Base-by-base conservation (phyloP, 192 early-diverging fungal species). In the Backusella tuberculispora region DNA sequence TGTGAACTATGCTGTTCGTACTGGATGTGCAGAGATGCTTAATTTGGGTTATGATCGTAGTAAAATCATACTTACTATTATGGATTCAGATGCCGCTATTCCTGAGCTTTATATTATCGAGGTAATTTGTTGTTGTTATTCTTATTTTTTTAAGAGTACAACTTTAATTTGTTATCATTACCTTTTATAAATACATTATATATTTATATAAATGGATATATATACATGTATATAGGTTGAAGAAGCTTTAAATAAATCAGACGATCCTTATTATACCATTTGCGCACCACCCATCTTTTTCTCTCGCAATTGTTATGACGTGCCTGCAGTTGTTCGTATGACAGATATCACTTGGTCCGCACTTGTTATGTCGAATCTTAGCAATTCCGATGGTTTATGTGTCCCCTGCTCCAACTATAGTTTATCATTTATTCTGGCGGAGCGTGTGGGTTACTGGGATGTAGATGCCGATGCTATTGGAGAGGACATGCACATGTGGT, bases 351-450 rank as follows among this genome's bases (percentile, higher is more conserved):
- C 89, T 60, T 94, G 92, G 92, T 87, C 90, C n/a, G 84, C 90
- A 26, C 87, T 88, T 69, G 88, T 92, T 34, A 92, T 92, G 77
- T 90, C 89, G 53, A 94, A 93, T 84, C 81, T 94, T 41, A 80
- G 77, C 46, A 90, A 90, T 37, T 79, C 84, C 0, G 48, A 76
- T 26, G 85, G 83, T 13, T 65, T 92, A 68, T 87, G 88, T 37
- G 85, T 94, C 41, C 92, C 92, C 24, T 93, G 92, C 77, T 93
- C 92, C 13, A 91, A 89, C 21, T 94, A 94, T 81, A 88, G 89
- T 66, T 76, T 94, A 44, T 90, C 88, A 19, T 90, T 94, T 87
- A 89, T 90, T 66, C 84, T 94, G 19, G 90, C 88, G 37, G 80
- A 89, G 44, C 68, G 86, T 47, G 91, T 94, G 40, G 86, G 87